These are phyloP conservation scores for Capsella bursapastoris DNA, from an alignment of 345 rosid species.

Conservation along the genomic window DNA sequence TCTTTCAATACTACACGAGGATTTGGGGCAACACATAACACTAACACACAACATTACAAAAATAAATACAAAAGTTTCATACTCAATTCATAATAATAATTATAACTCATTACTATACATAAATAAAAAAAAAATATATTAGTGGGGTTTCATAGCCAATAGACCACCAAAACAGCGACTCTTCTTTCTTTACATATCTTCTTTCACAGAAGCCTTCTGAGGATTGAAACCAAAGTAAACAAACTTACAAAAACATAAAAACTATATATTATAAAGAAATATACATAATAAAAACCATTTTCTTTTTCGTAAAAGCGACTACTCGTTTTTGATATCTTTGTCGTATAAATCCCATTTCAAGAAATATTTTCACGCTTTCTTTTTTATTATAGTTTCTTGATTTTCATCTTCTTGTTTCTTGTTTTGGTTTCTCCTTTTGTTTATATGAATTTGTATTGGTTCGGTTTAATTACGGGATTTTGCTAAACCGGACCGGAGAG, in stretches of 20 bases:
- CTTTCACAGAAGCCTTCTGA: slow-evolving; percentile 25
- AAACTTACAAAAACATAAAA: slow-evolving; percentile 1
- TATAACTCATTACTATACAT: background rate
- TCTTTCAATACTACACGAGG: slow-evolving; percentile 34
- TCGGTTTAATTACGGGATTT: background rate
- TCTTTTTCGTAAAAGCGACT: slow-evolving; percentile 39
- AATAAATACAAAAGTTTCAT: background rate
- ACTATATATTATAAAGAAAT: no score
- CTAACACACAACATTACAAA: slow-evolving; percentile 20
- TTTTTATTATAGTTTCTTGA: slow-evolving; percentile 23
- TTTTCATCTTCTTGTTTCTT: background rate
- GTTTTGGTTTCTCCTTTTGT: background rate
- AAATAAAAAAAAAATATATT: slow-evolving; percentile 36
- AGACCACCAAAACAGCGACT: slow-evolving; percentile 46
- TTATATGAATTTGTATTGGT: slow-evolving; percentile 20
- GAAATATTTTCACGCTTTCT: slow-evolving; percentile 29
- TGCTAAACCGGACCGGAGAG: slow-evolving; percentile 23
- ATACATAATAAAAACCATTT: background rate
- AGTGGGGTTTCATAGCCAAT: slow-evolving; percentile 32
- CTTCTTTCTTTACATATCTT: slow-evolving; percentile 42
- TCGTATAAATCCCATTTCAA: slow-evolving; percentile 25
- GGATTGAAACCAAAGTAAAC: slow-evolving; percentile 22
- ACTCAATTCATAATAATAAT: background rate
- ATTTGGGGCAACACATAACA: slow-evolving; percentile 34
- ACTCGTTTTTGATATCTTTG: slow-evolving; percentile 30